Base-by-base conservation (phyloP, 352 stramenopile genomes). In the Peronosclerospora sorghi region DNA sequence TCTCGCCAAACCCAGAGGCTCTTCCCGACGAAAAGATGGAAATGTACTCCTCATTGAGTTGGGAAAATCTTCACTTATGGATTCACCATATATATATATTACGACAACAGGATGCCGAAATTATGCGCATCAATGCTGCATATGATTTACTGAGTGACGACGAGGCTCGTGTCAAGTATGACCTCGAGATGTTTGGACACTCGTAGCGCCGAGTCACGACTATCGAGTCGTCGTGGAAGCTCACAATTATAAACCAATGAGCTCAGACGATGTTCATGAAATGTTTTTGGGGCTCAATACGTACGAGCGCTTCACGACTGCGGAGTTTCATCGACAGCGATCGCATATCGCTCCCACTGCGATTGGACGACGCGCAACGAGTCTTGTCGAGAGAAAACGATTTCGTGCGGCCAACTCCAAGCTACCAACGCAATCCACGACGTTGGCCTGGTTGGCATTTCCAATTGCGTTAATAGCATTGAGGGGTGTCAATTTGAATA, bases 301-400 rank as follows among this genome's bases (percentile, higher is more conserved):
- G 32, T 83, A 74, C 48, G 73, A 86, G 43, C 76, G 76, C 59
- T 86, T 86, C 45, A 83, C 73, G 15, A 88, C 76, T 13, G 76
- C 76, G 12, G 56, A 88, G 45, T 88, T 83, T 51, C 62, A 88
- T 35, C 52, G 53, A 27, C 54, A 68, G 40, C 69, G 76, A 4
- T 84, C 73, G 15, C 47, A 62, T 36, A 48, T 70, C 10, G 75
- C 75, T 2, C 75, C 75, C 0, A 51, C 59, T 29, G 45, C 68
- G 7, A 82, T 88, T 29, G 76, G 76, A 14, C 62, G 76, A 21
- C 68, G 76, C 28, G 58, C 47, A 19, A 86, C 73, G 1, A 63
- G 68, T 28, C 73, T 88, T 30, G 50, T 59, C 8, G 76, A 88
- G 52, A 68, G 76, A 45, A 88, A 88, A 51, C 43, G 56, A 45